A percentile compares a stretch with the other conserved stretches of the same genome.
phyloP scores from a whole-genome alignment of 1,284 basidiomycete species.

The Ustilago sp. region DNA sequence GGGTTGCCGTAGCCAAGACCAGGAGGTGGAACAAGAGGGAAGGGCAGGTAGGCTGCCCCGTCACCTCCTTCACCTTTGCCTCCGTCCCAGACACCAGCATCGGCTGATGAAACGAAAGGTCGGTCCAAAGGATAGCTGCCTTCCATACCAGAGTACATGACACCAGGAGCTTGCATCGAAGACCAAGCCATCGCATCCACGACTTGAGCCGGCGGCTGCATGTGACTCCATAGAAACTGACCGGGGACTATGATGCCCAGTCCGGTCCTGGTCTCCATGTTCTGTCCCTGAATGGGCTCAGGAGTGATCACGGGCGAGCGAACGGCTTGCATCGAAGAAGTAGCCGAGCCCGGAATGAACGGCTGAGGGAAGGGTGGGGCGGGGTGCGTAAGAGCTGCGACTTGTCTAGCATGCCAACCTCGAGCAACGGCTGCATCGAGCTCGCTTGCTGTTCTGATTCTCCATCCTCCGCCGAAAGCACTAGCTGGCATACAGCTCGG shows the following conservation, averaged over 20 bases:
- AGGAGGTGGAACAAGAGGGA: constrained; percentile 17
- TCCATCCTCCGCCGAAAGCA: background rate
- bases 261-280: background rate
- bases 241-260: constrained; percentile 20
- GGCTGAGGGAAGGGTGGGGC: constrained; percentile 3
- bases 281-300: background rate
- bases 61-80: constrained; percentile 5
- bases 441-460: constrained; percentile 22
- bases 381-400: background rate
- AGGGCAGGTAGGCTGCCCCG: constrained; percentile 12
- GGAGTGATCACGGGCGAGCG: background rate
- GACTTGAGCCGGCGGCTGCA: background rate
- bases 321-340: constrained; percentile 4
- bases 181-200: constrained; percentile 4
- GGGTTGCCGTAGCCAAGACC: background rate
- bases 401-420: background rate
- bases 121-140: constrained; percentile 9
- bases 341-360: constrained; percentile 4
- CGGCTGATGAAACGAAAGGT: background rate
- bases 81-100: constrained; percentile 2
- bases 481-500: background rate
- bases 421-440: constrained; percentile 12
- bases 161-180: constrained; percentile 1
- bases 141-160: constrained; percentile 13
- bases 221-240: constrained; percentile 8